Conservation (phyloP, 371 early-diverging fungal species). For the Mortierella sp. region DNA sequence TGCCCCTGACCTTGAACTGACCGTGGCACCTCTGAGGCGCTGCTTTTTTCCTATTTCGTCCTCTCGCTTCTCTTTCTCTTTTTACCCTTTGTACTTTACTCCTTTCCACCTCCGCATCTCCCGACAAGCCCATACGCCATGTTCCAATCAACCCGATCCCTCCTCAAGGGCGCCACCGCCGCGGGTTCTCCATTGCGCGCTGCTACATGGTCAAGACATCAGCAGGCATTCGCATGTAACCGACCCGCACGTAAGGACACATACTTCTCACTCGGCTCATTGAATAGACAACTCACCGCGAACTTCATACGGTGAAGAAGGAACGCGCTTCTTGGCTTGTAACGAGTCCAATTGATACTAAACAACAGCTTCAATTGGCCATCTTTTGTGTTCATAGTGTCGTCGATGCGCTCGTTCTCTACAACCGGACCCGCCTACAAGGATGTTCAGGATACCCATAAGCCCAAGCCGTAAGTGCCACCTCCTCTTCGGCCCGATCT, state of each 20-base stretch:
- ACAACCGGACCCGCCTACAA: slow-evolving; percentile 12
- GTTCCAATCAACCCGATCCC: slow-evolving; percentile 36
- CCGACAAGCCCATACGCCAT: background rate
- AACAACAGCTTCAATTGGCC: background rate
- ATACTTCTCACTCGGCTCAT: background rate
- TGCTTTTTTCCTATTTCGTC: background rate
- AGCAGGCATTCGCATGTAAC: slow-evolving; percentile 11
- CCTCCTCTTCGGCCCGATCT: background rate
- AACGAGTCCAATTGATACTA: background rate
- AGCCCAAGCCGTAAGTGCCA: slow-evolving; percentile 45
- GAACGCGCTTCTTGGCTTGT: background rate
- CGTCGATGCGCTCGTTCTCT: slow-evolving; percentile 30
- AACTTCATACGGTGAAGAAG: background rate
- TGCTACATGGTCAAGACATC: slow-evolving; percentile 16
- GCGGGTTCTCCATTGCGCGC: slow-evolving; percentile 17
- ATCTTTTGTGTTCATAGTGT: slow-evolving; percentile 8
- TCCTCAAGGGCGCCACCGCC: background rate
- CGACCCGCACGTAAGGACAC: slow-evolving; percentile 28
- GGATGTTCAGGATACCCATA: slow-evolving; percentile 18
- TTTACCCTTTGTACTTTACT: background rate
- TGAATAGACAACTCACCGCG: background rate
- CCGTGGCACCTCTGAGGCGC: background rate
- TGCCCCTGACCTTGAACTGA: too few species aligned
- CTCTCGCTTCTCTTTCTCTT: background rate
- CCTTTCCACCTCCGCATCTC: background rate